A percentile compares a stretch with the other conserved stretches of the same genome.
phyloP scores from a whole-genome alignment of 352 stramenopile genomes.

The Phytophthora megakarya region DNA sequence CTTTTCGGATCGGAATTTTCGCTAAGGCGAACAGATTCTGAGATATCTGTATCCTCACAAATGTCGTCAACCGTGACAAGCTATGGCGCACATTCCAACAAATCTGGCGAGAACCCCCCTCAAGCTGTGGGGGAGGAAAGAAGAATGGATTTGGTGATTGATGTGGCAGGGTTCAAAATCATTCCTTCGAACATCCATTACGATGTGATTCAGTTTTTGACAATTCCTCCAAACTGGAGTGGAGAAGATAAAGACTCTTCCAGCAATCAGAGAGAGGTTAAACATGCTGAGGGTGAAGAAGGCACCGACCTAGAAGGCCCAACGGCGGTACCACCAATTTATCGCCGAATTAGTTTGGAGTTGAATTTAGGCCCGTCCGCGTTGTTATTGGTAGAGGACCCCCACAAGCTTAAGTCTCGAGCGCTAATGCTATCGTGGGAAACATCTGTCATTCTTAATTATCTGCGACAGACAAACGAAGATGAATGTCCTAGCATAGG shows the following conservation, averaged over 20 bases:
- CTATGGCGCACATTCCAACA: conserved; percentile 19
- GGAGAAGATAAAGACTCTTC: conserved; percentile 30
- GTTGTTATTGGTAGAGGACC: conserved; percentile 78
- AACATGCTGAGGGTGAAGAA: conserved; percentile 9
- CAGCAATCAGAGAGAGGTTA: conserved; percentile 23
- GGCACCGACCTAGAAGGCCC: conserved; percentile 12
- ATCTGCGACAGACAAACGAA: conserved; percentile 55
- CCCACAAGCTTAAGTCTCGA: conserved; percentile 66
- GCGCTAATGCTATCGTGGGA: conserved; percentile 87
- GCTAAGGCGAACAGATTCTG: conserved; percentile 39
- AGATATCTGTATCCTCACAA: conserved; percentile 35
- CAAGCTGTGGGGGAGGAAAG: conserved; percentile 33
- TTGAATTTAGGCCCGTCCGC: conserved; percentile 71
- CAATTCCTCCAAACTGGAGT: conserved; percentile 31
- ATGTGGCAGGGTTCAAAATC: conserved; percentile 77
- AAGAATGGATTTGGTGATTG: conserved; percentile 70
- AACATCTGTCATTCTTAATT: conserved; percentile 62
- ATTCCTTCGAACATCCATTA: conserved; percentile 87
- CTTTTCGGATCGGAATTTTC: conserved; percentile 46
- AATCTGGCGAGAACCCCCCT: conserved; percentile 24
- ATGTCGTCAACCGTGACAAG: conserved; percentile 36
- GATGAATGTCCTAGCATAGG: conserved; percentile 30
- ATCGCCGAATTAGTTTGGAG: conserved; percentile 57
- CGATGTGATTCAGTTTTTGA: conserved; percentile 74
- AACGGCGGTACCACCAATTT: conserved; percentile 24